Base-by-base conservation (phyloP, 2,329 filamentous ascomycete genomes). In the Aspergillus jensenii region DNA sequence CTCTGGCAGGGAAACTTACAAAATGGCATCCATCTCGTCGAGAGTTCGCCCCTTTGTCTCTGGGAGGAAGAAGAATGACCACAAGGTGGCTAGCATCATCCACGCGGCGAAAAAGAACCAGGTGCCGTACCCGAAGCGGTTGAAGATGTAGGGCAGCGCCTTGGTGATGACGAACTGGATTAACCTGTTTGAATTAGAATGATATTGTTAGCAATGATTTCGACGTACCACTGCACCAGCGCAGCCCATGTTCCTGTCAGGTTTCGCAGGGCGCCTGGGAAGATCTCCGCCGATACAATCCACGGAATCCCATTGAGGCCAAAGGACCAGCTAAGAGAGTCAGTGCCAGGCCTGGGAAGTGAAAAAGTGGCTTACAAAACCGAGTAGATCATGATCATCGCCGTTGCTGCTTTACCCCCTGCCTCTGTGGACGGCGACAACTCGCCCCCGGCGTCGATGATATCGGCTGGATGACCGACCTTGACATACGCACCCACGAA, bases 251-350 rank as follows among this genome's bases (percentile, higher is more conserved):
- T 71, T 14, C 74, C 74, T 1, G 72, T 74, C 45, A 78, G 68
- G 17, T 69, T 72, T 6, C 76, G 67, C 17, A 78, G 63, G 1
- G 70, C 71, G 4, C 68, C 67, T 0, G 76, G 75, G 62, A 79
- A 78, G 23, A 78, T 78, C 61, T 78, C 76, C 2, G 75, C 69
- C 1, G 72, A 75, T n/a, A 78, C 74, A 59, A 78, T 78, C 74
- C 75, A 78, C 0, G 75, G 75, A 0, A 78, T 60, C 3, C 76
- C 75, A 47, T 78, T 78, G 1, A 72, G 68, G 40, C 75, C 74
- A 41, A 76, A 74, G 8, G 68, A 72, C 74, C 74, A 78, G 61
- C 53, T 56, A 4, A 2, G 2, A 8, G 9, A 14, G 25, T 47
- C 8, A 56, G 27, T 31, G 17, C 11, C n/a, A 6, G n/a, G 7